phyloP scores from a whole-genome alignment of 306 rosid species.

The Trifolium fragiferum region DNA sequence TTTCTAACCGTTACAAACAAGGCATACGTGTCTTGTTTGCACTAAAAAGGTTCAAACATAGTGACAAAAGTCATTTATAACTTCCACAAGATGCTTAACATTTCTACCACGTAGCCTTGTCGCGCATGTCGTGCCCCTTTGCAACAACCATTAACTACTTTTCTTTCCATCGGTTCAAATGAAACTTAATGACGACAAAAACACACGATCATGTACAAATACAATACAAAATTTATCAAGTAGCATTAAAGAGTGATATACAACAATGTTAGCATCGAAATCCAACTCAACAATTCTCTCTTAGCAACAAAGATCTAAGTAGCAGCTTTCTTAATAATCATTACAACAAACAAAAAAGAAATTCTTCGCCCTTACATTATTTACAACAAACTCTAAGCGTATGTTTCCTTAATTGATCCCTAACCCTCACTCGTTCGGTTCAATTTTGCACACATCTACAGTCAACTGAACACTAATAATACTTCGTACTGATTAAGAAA shows the following conservation, averaged over 20 bases:
- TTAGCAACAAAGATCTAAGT: conserved; percentile 31
- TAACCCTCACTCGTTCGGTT: background rate
- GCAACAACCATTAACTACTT: background rate
- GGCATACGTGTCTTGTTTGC: background rate
- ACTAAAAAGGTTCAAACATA: conserved; percentile 3
- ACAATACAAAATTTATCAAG: conserved; percentile 8
- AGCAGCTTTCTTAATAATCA: background rate
- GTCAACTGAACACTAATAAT: background rate
- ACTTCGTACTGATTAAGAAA: background rate
- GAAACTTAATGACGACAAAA: conserved; percentile 4
- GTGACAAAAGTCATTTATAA: background rate
- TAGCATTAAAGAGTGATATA: background rate
- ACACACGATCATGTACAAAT: background rate
- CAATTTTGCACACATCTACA: background rate
- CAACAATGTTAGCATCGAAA: background rate
- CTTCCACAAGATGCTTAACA: background rate
- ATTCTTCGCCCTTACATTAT: background rate
- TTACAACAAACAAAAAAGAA: background rate
- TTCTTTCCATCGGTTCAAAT: background rate
- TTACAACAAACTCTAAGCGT: background rate
- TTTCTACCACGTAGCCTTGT: background rate
- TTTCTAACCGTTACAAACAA: background rate
- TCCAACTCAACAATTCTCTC: background rate
- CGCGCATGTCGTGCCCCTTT: background rate
- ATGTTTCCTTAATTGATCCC: conserved; percentile 19